Evolutionary conservation across 768 basidiomycete species (phyloP), one percentile per base, ranked within the genome.

Genomic region (Amanita pseudoporphyria): DNA sequence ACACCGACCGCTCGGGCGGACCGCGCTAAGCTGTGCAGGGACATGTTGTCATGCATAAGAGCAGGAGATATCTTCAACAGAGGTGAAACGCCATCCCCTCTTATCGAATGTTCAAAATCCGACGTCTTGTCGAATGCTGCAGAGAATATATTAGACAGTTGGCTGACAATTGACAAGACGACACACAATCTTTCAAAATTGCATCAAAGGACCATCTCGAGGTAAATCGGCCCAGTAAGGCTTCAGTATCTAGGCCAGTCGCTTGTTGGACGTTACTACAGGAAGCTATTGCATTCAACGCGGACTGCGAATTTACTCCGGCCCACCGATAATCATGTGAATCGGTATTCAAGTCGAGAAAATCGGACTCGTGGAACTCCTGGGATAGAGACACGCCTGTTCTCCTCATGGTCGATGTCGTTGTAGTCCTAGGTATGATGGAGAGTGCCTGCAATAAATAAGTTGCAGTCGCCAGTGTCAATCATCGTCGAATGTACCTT

Each of bases 31-130:
- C 88, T 91, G 61, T 88, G 87, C 49, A 91, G 71, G 5, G 93
- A 95, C 30, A 89, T 71, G 62, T 95, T 95, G 58, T 93, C 87
- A 56, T 87, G 83, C 88, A 93, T 95, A 53, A 95, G 69, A 13
- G 84, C 82, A 30, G 88, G 88, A 5, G 88, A 85, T 30, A 92
- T 79, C 60, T 81, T 87, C 47, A 89, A 74, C 37, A 91, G 73
- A 2, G 87, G 84, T 2, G 85, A 79, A 35, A 84, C 67, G 12
- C 80, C 80, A 56, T 90, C 86, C 49, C 77, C 77, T 19, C 84
- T 73, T 16, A 72, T 55, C 18, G 77, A 74, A 7, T 71, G 59
- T 18, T 89, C 81, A 52, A 75, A 79, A 10, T 64, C 65, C 10
- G 70, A 65, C 12, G 73, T 70, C 44, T 68, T 69, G 56, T 84